Evolutionary conservation across 2,329 filamentous ascomycete genomes (phyloP), one percentile per base, ranked within the genome.

Genomic region (Aspergillus fischeri): DNA sequence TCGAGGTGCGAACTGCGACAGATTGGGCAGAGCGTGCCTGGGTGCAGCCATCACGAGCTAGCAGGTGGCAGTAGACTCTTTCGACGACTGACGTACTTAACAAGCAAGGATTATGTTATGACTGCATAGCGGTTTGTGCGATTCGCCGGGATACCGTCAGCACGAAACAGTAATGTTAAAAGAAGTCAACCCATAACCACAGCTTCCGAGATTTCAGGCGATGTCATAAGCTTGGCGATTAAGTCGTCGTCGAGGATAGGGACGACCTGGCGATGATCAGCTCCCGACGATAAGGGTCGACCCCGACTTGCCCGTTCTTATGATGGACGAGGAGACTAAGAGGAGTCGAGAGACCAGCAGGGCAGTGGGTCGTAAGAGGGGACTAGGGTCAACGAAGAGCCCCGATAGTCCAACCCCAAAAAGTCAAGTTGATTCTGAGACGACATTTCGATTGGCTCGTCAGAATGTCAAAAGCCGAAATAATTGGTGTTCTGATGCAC

Each of bases 11-110:
- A 60, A 57, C 51, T 56, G 59, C 55, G 61, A 54, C 52, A 60
- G 52, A 49, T 60, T 58, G 51, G 58, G 49, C 52, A 60, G 60
- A 52, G 58, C 57, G 52, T 50, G 59, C 32, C 54, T 58, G 57
- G 59, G 54, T 50, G 57, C 59, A 38, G 64, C 60, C 64, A 67
- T 67, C 41, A 50, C 59, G 57, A 51, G 25, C 44, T 32, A 52
- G 21, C 41, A 32, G n/a, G 32, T 38, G 29, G 28, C 29, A 51
- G 35, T 25, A 54, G 27, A 48, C 11, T 38, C 29, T 53, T 45
- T 29, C n/a, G 51, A 52, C 38, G 53, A 59, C 48, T 47, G 55
- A 52, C 44, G 45, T 56, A 54, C 41, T 52, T 28, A 49, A 51
- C n/a, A 28, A 45, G 49, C 32, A 51, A 38, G 9, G 54, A 27